Conservation (phyloP, 441 rosid species). For the Gossypium gossypioides region DNA sequence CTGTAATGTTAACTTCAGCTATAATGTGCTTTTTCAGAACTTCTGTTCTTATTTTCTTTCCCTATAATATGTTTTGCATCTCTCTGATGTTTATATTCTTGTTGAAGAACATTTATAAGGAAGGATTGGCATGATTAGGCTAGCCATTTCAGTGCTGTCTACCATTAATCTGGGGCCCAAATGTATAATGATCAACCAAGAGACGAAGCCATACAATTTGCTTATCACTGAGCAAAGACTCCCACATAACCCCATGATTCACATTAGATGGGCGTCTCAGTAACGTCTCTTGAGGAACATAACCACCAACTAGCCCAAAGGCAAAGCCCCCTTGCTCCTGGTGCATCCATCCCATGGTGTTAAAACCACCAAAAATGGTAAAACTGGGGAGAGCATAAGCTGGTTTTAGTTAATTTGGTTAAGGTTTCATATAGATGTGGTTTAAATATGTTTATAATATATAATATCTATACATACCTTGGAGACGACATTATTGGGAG, state of each 20-base stretch:
- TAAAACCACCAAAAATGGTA: not conserved
- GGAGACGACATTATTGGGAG: too few species aligned
- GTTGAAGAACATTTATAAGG: too few species aligned
- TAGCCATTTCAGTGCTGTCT: conserved; percentile 38
- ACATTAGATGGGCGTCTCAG: conserved; percentile 46
- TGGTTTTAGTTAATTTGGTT: too few species aligned
- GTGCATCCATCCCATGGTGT: not conserved
- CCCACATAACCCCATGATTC: conserved; percentile 74
- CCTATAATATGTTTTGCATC: not conserved
- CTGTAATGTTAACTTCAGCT: conserved; percentile 18
- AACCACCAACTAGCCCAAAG: not conserved
- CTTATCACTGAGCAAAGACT: conserved; percentile 43
- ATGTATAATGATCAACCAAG: conserved; percentile 35
- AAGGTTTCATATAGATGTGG: too few species aligned
- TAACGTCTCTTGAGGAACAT: conserved; percentile 41
- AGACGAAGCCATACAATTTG: conserved; percentile 42
- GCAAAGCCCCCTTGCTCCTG: not conserved
- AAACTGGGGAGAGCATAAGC: too few species aligned
- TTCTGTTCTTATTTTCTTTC: not conserved
- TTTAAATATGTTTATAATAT: too few species aligned
- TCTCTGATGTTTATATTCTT: not conserved
- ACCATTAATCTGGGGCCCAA: conserved; percentile 43
- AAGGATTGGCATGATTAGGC: not conserved
- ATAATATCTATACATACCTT: not conserved
- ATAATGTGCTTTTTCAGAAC: not conserved